These are phyloP conservation scores for Pseudogymnoascus sp. DNA, from an alignment of 2,329 filamentous ascomycete species.

Conservation along the genomic window DNA sequence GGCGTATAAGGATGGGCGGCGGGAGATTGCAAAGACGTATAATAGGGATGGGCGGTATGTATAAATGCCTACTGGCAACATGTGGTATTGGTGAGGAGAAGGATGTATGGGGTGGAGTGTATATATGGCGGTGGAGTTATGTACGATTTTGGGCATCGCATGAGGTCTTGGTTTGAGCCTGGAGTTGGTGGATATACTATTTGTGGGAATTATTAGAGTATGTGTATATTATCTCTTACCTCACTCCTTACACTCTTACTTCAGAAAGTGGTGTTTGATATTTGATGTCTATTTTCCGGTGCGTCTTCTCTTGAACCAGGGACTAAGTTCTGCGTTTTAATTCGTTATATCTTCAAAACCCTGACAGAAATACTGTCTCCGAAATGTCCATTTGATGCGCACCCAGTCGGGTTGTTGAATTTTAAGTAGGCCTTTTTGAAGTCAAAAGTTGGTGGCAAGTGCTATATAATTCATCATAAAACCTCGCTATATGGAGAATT, in stretches of 20 bases:
- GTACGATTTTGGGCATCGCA: not conserved
- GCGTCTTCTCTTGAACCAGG: not conserved
- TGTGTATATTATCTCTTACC: slow-evolving; percentile 5
- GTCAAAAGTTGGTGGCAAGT: not conserved
- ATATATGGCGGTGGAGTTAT: not conserved
- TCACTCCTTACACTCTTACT: not conserved
- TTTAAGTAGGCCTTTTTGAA: not conserved
- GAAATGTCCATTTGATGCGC: not conserved
- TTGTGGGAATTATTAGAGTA: not conserved
- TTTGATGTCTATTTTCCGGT: not conserved
- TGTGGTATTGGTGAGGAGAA: not conserved
- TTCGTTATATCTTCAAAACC: not conserved
- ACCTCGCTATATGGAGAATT: not conserved
- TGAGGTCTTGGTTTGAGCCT: not conserved
- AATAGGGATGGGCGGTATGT: not conserved
- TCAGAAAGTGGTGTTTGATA: not conserved
- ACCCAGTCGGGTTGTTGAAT: not conserved
- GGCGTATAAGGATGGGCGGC: not conserved
- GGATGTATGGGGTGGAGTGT: not conserved
- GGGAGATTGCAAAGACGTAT: not conserved
- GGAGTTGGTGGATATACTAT: not conserved
- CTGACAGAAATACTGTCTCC: not conserved
- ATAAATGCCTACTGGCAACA: not conserved
- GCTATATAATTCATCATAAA: not conserved
- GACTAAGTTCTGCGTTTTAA: not conserved